These are phyloP conservation scores for Chytriomyces sp. DNA, from an alignment of 192 early-diverging fungal species.

Conservation along the genomic window DNA sequence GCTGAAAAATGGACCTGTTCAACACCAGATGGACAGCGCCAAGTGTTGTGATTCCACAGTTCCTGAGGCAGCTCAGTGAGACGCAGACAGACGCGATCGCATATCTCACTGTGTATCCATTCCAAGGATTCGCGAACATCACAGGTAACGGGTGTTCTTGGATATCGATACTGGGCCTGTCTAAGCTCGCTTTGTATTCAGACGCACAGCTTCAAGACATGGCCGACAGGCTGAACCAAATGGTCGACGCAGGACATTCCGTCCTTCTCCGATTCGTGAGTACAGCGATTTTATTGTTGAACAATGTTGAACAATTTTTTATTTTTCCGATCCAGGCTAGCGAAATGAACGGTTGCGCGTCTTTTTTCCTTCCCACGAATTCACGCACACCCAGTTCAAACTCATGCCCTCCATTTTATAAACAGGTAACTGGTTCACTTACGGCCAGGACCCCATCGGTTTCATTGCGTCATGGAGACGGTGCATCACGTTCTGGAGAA, in stretches of 20 bases:
- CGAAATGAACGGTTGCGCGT: slow-evolving; percentile 35
- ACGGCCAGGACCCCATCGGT: slow-evolving; percentile 38
- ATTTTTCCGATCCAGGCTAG: not conserved
- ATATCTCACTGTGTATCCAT: slow-evolving; percentile 25
- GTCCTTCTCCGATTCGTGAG: slow-evolving; percentile 35
- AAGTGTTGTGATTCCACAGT: slow-evolving; percentile 2
- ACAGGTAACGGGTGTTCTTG: slow-evolving; percentile 9
- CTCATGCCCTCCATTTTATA: not conserved
- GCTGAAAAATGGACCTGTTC: not conserved
- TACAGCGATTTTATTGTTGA: not conserved
- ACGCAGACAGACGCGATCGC: slow-evolving; percentile 26
- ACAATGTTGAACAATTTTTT: not conserved
- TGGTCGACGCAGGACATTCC: slow-evolving; percentile 26
- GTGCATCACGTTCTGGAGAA: slow-evolving; percentile 21
- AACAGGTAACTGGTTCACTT: slow-evolving; percentile 30
- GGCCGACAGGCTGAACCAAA: slow-evolving; percentile 14
- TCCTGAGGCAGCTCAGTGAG: slow-evolving; percentile 19
- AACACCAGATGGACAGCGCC: slow-evolving; percentile 23
- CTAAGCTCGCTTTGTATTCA: slow-evolving; percentile 7
- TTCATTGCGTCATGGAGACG: slow-evolving; percentile 29
- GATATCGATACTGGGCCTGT: not conserved
- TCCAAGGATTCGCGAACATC: slow-evolving; percentile 28
- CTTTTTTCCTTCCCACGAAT: not conserved
- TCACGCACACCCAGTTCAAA: not conserved
- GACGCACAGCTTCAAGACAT: slow-evolving; percentile 34